Base-by-base conservation (phyloP, 768 basidiomycete species). In the Naganishia antarctica region DNA sequence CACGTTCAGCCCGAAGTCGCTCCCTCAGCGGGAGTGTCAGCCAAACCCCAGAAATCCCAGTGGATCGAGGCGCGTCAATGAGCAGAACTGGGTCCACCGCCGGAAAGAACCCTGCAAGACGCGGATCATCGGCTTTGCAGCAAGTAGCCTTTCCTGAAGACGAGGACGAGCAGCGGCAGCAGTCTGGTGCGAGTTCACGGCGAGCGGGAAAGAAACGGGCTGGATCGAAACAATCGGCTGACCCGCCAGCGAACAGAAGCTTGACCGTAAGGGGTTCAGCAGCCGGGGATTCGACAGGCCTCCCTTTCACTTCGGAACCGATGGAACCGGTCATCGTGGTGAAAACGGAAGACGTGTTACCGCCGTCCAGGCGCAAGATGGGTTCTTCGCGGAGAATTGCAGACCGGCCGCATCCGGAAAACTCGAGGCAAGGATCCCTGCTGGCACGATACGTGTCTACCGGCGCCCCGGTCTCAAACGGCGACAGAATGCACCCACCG, bases 111-210 rank as follows among this genome's bases (percentile, higher is more conserved):
- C 8, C 50, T 6, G 31, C 25, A 16, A 23, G 53, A 23, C 32
- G 53, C 32, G 53, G 53, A 1, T 40, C 53, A 18, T 57, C 53
- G 23, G 26, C 28, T 40, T 26, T 57, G 15, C 53, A 57, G 3
- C 53, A 57, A 25, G 53, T 57, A 12, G 53, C 37, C 8, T 41
- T 40, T n/a, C 53, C 53, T 23, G 53, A 57, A 25, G 53, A 32
- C 37, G 53, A 57, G 6, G 53, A 57, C 4, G 37, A 41, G 34
- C 18, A 13, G 2, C 34, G 1, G 23, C 7, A 4, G 4, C 32
- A 3, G 18, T 21, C 32, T 26, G 21, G 28, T 11, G n/a, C n/a
- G n/a, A n/a, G n/a, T n/a, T n/a, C n/a, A n/a, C 53, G 53, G 1
- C n/a, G 37, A 41, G 53, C 5, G 6, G 34, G 34, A 1, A 57